Percentiles rank a stretch among this genome's conserved stretches.
Conservation (phyloP, 371 early-diverging fungal species). For the Lichtheimia corymbifera region DNA sequence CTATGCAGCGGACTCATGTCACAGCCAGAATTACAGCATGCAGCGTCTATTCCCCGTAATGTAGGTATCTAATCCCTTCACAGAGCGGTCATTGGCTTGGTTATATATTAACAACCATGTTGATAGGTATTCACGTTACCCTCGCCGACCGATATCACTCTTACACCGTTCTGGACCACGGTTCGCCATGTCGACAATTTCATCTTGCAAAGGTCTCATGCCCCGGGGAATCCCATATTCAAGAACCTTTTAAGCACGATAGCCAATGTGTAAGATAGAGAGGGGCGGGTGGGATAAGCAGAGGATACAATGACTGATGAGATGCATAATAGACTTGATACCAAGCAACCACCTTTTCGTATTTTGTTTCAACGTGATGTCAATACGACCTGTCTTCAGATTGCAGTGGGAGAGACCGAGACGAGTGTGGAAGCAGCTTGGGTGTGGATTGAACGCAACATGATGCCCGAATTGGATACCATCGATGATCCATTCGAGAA, state of each 20-base stretch:
- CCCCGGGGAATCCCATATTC: slow-evolving; percentile 48
- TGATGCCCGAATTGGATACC: slow-evolving; percentile 68
- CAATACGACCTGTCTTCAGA: slow-evolving; percentile 48
- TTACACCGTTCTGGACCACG: slow-evolving; percentile 61
- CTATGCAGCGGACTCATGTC: slow-evolving; percentile 6
- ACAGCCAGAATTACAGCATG: slow-evolving; percentile 15
- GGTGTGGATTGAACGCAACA: slow-evolving; percentile 88
- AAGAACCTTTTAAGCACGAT: slow-evolving; percentile 75
- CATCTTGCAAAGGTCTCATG: slow-evolving; percentile 70
- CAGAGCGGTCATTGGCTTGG: background rate
- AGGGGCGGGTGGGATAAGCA: background rate
- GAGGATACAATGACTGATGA: background rate
- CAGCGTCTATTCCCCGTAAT: slow-evolving; percentile 20
- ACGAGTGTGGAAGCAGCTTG: slow-evolving; percentile 84
- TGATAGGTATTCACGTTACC: slow-evolving; percentile 40
- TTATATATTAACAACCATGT: background rate
- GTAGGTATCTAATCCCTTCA: slow-evolving; percentile 4
- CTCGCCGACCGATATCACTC: slow-evolving; percentile 33
- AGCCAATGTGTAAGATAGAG: slow-evolving; percentile 65
- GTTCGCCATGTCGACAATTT: slow-evolving; percentile 63
- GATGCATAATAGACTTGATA: slow-evolving; percentile 63
- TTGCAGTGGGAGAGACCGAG: slow-evolving; percentile 78
- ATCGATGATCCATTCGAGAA: slow-evolving; percentile 82
- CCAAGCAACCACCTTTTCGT: slow-evolving; percentile 91
- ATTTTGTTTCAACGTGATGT: slow-evolving; percentile 76